Conservation (phyloP, 345 rosid species). For the Lepidium sativum region DNA sequence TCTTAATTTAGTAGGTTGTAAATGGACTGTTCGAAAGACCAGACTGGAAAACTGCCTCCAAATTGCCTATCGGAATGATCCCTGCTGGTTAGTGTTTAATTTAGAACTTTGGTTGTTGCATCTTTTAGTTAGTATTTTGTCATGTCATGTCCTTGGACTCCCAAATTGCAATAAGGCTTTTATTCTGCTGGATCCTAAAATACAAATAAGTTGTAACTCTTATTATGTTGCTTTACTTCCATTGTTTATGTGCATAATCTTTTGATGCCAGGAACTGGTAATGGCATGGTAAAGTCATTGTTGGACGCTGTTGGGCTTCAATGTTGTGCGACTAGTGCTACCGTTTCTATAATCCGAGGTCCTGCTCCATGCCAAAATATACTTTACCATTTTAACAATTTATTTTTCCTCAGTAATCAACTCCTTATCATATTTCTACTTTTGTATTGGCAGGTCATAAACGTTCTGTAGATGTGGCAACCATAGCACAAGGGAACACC, state of each 20-base stretch:
- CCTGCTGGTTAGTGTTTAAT: conserved; percentile 65
- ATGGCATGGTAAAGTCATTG: conserved; percentile 89
- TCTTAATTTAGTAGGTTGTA: conserved; percentile 72
- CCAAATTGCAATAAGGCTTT: not conserved
- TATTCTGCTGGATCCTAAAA: not conserved
- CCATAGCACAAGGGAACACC: conserved; percentile 61
- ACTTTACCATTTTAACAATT: not conserved
- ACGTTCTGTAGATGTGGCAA: conserved; percentile 70
- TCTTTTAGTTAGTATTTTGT: not conserved
- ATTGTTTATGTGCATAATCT: not conserved
- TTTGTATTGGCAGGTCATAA: conserved; percentile 57
- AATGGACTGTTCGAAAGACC: conserved; percentile 87
- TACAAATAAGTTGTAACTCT: not conserved
- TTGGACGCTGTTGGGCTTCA: conserved; percentile 71
- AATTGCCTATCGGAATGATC: conserved; percentile 69
- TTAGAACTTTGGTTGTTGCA: not conserved
- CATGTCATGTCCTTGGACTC: not conserved
- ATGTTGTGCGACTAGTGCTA: conserved; percentile 54
- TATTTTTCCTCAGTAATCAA: not conserved
- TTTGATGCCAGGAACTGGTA: conserved; percentile 64
- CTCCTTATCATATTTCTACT: not conserved
- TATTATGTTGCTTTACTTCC: not conserved
- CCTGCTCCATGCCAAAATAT: not conserved
- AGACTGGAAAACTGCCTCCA: conserved; percentile 70
- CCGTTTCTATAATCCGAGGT: conserved; percentile 83